Base-by-base conservation (phyloP, 2,329 filamentous ascomycete genomes). In the Rhynchosporium agropyri region DNA sequence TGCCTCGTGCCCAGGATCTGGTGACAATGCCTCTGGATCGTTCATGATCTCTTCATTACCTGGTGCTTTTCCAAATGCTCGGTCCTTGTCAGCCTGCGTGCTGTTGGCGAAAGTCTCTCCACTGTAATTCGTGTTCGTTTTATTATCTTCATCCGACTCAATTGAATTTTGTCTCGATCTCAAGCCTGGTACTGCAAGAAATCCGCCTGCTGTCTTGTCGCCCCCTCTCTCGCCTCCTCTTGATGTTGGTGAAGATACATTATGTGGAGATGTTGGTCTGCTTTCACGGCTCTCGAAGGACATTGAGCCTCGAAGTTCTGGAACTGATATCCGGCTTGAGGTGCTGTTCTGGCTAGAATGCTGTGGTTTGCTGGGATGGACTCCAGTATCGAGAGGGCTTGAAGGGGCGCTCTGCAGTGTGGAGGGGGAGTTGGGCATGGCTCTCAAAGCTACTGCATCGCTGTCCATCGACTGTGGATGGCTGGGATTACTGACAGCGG, bases 1-100 rank as follows among this genome's bases (percentile, higher is more conserved):
- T 20, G 79, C 82, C 75, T 92, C 89, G 0, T 85, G 88, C 6
- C 88, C 88, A 0, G 86, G 88, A 72, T 93, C 89, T 0, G 90
- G 87, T 7, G 61, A 65, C 33, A 75, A 58, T 3, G 74, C 73
- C 38, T 74, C 72, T 0, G 57, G n/a, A 50, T 87, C 84, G 50
- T 84, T 83, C 57, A 86, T 77, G 9, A 89, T 75, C 63, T 81
- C 77, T 53, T 78, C 74, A 51, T 80, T 79, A 50, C 67, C 68
- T 8, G 64, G 57, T 15, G 60, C 72, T 20, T 77, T 74, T n/a
- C 75, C 70, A 68, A 77, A 71, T 58, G 75, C 74, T 59, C 79
- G 77, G 60, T 76, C 74, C 15, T 77, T 72, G 1, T 74, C 72
- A 38, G 76, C 77, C 28, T 79, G 79, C 40, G 77, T 74, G 74